These are phyloP conservation scores for Meyerozyma sp. DNA, from an alignment of 1,139 yeast species.

Conservation along the genomic window DNA sequence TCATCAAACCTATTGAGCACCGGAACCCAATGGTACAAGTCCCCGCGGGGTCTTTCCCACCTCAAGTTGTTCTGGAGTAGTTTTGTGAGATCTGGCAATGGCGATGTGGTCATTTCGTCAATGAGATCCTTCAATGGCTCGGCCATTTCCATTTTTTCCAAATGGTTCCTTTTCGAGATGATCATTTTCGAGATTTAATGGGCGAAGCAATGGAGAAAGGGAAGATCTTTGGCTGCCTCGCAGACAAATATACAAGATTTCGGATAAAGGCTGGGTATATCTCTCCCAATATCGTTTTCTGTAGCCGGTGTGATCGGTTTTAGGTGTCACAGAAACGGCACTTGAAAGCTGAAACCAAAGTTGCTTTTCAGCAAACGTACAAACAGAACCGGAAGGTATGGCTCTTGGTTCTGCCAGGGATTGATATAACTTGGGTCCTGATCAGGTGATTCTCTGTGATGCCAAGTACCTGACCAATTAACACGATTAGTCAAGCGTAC, in stretches of 20 bases:
- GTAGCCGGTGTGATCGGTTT: too few species aligned
- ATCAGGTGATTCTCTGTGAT: neutral
- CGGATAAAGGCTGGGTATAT: too few species aligned
- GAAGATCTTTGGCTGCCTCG: neutral
- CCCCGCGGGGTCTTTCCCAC: conserved; percentile 72
- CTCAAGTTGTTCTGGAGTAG: conserved; percentile 21
- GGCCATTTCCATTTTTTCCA: conserved; percentile 28
- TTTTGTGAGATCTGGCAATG: conserved; percentile 26
- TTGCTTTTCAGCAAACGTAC: too few species aligned
- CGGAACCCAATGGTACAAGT: conserved; percentile 71
- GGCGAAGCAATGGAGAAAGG: neutral
- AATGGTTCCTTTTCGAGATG: conserved; percentile 27
- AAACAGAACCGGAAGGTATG: too few species aligned
- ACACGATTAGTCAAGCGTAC: neutral
- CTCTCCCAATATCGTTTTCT: too few species aligned
- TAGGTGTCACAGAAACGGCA: too few species aligned
- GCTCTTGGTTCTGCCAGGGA: too few species aligned
- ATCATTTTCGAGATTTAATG: conserved; percentile 17
- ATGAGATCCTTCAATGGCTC: conserved; percentile 34
- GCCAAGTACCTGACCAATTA: neutral
- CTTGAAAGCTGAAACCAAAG: too few species aligned
- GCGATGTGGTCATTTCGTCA: conserved; percentile 25
- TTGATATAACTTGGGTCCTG: neutral
- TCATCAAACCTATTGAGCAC: conserved; percentile 72
- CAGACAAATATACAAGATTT: too few species aligned